These are phyloP conservation scores for Aspergillus sclerotioniger DNA, from an alignment of 495 filamentous ascomycete species.

Conservation along the genomic window DNA sequence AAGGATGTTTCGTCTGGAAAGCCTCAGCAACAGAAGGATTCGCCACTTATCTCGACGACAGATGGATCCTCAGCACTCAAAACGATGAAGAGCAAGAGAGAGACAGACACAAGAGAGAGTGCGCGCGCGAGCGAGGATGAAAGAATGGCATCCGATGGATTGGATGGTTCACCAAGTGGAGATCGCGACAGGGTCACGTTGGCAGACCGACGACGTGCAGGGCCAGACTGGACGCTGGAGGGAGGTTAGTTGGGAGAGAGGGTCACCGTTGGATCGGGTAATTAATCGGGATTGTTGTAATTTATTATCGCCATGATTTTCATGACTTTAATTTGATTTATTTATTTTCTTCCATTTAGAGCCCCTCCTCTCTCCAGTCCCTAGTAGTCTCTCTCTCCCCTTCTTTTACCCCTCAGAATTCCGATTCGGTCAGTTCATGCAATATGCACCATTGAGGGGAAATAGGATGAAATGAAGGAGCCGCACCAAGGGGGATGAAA, in stretches of 20 bases:
- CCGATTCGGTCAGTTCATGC: constrained; percentile 16
- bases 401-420: neutral
- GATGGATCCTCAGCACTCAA: constrained; percentile 9
- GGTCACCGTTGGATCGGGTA: constrained; percentile 30
- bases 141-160: constrained; percentile 7
- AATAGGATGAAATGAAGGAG: constrained; percentile 7
- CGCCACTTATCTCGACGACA: constrained; percentile 17
- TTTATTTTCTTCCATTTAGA: constrained; percentile 15
- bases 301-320: constrained; percentile 10
- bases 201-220: constrained; percentile 12
- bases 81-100: constrained; percentile 6
- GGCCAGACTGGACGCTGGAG: constrained; percentile 1
- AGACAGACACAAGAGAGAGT: neutral
- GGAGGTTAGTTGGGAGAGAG: neutral
- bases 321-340: constrained; percentile 17
- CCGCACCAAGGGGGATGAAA: constrained; percentile 13
- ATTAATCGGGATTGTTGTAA: constrained; percentile 17
- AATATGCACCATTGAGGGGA: constrained; percentile 13
- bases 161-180: constrained; percentile 15
- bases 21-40: constrained; percentile 8
- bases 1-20: constrained; percentile 18
- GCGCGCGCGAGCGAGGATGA: no score
- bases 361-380: neutral
- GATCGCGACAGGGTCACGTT: constrained; percentile 22
- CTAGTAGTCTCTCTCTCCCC: neutral